Conservation (phyloP, 1,139 yeast species). For the Petasospora fabianii region DNA sequence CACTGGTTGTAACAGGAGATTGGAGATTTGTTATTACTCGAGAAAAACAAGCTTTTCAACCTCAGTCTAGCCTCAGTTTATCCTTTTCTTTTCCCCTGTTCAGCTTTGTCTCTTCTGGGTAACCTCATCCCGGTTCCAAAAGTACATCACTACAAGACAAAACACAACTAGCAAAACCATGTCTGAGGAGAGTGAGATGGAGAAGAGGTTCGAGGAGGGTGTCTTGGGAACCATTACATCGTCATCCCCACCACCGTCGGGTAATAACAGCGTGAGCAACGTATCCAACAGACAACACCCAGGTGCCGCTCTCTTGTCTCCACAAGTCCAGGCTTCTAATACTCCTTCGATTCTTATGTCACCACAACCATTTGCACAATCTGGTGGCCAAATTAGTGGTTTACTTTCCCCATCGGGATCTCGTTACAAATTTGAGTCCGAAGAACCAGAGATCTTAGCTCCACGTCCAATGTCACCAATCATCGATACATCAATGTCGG, state of each 20-base stretch:
- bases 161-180: background rate
- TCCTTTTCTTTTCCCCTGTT: too few relatives aligned
- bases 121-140: background rate
- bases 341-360: constrained; percentile 15
- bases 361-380: constrained; percentile 33
- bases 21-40: too few relatives aligned
- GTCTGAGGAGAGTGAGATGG: constrained; percentile 9
- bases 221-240: constrained; percentile 13
- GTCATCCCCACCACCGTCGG: constrained; percentile 7
- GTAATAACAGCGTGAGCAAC: background rate
- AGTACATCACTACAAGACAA: background rate
- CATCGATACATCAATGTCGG: constrained; percentile 19
- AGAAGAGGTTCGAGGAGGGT: constrained; percentile 15
- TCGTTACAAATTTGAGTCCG: constrained; percentile 35
- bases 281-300: constrained; percentile 29
- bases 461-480: constrained; percentile 19
- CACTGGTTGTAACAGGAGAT: constrained; percentile 1
- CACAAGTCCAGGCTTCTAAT: constrained; percentile 24
- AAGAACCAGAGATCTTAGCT: constrained; percentile 7
- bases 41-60: too few relatives aligned
- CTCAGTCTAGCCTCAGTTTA: too few relatives aligned
- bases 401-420: constrained; percentile 37
- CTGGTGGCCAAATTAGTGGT: constrained; percentile 39
- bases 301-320: constrained; percentile 35
- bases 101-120: too few relatives aligned